Evolutionary conservation across 2,329 filamentous ascomycete genomes (phyloP), one percentile per base, ranked within the genome.

Genomic region (Epichloe gansuensis): DNA sequence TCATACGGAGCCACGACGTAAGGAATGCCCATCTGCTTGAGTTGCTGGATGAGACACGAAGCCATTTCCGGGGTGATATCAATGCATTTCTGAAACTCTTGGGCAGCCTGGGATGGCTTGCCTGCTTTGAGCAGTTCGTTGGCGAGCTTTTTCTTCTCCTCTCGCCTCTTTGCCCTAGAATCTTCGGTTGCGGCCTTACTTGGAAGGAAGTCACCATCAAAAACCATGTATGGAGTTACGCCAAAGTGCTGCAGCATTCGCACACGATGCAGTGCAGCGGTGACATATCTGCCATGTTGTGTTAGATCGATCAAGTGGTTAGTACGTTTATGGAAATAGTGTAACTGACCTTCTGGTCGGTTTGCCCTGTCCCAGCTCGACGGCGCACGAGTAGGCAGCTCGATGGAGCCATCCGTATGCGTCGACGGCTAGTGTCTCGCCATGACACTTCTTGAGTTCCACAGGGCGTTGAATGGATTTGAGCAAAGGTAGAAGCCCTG

Each of bases 351-450:
- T 94, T 51, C 81, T 84, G 0, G 91, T 97, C 13, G 89, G 90
- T 66, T 88, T 93, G 62, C 82, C 89, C 62, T 91, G 79, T 38
- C 90, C 93, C 57, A 98, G 78, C 62, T 97, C 93, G 62, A 93
- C 82, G 57, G 91, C 89, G 72, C 91, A 97, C 48, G 88, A 81
- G 58, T 94, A 84, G 46, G 90, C 90, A 51, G 91, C 94, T 60
- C 93, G 85, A 69, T 98, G 93, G 52, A 98, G 82, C 93, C 94
- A 98, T 66, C 91, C 93, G 76, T 98, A 98, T 53, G 87, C 91
- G 68, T 98, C 93, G 38, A 98, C 84, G n/a, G 87, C 94, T 46
- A 98, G 78, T 1, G 86, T 95, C 69, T 95, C 84, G 50, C 91
- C 93, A 12, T 80, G 73, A 68, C 87, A 96, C 63, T 90, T 90